These are phyloP conservation scores for Umbelopsis vinacea DNA, from an alignment of 192 early-diverging fungal genomes.

Conservation along the genomic window DNA sequence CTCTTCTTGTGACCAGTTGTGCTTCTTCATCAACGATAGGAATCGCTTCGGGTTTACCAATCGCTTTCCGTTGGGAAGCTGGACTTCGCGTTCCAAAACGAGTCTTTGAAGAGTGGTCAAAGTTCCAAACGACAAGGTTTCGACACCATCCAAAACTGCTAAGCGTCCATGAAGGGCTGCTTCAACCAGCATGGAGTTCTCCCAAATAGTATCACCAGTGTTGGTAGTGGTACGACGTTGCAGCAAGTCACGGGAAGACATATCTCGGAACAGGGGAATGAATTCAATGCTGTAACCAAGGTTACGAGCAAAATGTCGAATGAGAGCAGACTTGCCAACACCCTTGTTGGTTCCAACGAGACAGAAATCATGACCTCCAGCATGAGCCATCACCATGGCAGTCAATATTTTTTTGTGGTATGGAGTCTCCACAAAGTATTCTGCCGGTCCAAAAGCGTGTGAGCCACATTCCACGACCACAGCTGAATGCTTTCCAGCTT, in stretches of 20 bases:
- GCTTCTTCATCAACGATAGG: slow-evolving; percentile 51
- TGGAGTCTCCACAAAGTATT: slow-evolving; percentile 63
- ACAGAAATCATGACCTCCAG: slow-evolving; percentile 66
- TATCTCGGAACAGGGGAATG: slow-evolving; percentile 77
- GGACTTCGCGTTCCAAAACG: slow-evolving; percentile 68
- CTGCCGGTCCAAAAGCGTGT: slow-evolving; percentile 46
- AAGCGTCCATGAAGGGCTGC: slow-evolving; percentile 74
- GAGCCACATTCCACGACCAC: slow-evolving; percentile 47
- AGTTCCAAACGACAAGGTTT: slow-evolving; percentile 72
- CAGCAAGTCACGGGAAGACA: slow-evolving; percentile 79
- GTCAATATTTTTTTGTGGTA: slow-evolving; percentile 55
- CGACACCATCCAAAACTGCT: slow-evolving; percentile 76
- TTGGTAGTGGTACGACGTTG: slow-evolving; percentile 74
- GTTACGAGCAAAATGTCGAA: slow-evolving; percentile 56
- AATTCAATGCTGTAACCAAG: slow-evolving; percentile 67
- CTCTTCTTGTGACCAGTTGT: slow-evolving; percentile 52
- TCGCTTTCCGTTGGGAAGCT: slow-evolving; percentile 69
- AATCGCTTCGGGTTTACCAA: slow-evolving; percentile 60
- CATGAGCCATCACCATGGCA: slow-evolving; percentile 61
- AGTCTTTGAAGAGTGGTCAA: slow-evolving; percentile 69
- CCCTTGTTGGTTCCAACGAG: slow-evolving; percentile 72
- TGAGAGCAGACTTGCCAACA: slow-evolving; percentile 71
- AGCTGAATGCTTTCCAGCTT: slow-evolving; percentile 14
- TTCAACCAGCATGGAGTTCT: slow-evolving; percentile 70
- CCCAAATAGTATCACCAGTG: slow-evolving; percentile 78